phyloP scores from a whole-genome alignment of 345 rosid genomes.

The Syzygium aqueum region DNA sequence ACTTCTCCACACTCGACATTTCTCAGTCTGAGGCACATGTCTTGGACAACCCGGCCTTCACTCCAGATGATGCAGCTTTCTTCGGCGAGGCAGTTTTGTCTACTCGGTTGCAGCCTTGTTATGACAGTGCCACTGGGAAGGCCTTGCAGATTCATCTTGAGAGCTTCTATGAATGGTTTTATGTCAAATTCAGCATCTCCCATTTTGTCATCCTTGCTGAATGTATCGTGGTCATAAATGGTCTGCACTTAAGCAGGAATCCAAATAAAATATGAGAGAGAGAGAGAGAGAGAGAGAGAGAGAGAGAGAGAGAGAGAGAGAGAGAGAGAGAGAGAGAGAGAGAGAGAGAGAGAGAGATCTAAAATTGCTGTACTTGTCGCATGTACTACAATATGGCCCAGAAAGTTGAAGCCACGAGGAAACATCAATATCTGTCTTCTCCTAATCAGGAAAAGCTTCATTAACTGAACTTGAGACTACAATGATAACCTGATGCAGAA shows the following conservation, averaged over 20 bases:
- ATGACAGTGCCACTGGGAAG: conserved; percentile 59
- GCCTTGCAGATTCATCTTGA: conserved; percentile 38
- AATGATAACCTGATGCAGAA: not conserved
- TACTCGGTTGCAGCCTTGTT: conserved; percentile 37
- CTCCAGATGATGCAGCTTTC: conserved; percentile 41
- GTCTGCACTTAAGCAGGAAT: conserved; percentile 21
- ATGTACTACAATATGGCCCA: not conserved
- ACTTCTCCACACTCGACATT: conserved; percentile 91
- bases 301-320: too few relatives aligned
- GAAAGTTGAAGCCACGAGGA: not conserved
- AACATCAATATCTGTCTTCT: not conserved
- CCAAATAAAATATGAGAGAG: not conserved
- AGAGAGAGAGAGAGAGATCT: not conserved
- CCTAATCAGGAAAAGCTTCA: not conserved
- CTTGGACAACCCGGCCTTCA: conserved; percentile 52
- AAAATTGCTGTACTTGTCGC: not conserved
- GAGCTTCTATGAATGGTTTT: conserved; percentile 49
- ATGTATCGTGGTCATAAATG: conserved; percentile 81
- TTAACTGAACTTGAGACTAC: not conserved
- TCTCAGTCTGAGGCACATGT: conserved; percentile 54
- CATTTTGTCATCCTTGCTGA: conserved; percentile 88
- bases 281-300: too few relatives aligned
- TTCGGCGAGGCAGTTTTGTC: conserved; percentile 62
- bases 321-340: not conserved
- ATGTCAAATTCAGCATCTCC: conserved; percentile 85